Percentiles rank a stretch among this genome's conserved stretches.
phyloP scores from a whole-genome alignment of 1,139 yeast genomes.

The Yamadazyma conglobata region DNA sequence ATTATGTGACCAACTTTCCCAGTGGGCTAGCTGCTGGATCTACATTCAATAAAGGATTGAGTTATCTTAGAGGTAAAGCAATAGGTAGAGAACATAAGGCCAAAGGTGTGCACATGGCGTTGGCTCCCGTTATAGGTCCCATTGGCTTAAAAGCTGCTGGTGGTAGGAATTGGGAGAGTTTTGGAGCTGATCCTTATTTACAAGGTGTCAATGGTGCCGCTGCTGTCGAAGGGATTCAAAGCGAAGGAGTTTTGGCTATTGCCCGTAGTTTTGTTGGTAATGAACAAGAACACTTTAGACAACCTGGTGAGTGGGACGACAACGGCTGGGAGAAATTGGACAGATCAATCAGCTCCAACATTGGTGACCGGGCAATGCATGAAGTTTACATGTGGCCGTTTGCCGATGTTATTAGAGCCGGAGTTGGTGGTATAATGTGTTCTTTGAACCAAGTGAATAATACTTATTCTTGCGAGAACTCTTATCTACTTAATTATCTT shows the following conservation, averaged over 20 bases:
- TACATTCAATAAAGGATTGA: slow-evolving; percentile 53
- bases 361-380: slow-evolving; percentile 62
- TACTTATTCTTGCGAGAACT: slow-evolving; percentile 59
- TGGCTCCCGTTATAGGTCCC: slow-evolving; percentile 67
- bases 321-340: slow-evolving; percentile 42
- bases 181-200: slow-evolving; percentile 61
- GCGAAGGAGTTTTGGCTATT: slow-evolving; percentile 54
- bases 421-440: slow-evolving; percentile 62
- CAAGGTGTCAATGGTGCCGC: slow-evolving; percentile 56
- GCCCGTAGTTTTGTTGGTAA: slow-evolving; percentile 56
- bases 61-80: slow-evolving; percentile 53
- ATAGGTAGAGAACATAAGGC: slow-evolving; percentile 52
- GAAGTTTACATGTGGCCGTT: slow-evolving; percentile 66
- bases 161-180: slow-evolving; percentile 67
- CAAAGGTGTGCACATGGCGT: slow-evolving; percentile 58
- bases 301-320: slow-evolving; percentile 51
- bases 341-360: slow-evolving; percentile 44
- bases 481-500: slow-evolving; percentile 51
- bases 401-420: slow-evolving; percentile 59
- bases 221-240: slow-evolving; percentile 56
- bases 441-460: slow-evolving; percentile 58
- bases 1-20: slow-evolving; percentile 55
- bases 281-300: slow-evolving; percentile 66
- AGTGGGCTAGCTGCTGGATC: slow-evolving; percentile 59
- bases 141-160: slow-evolving; percentile 61